A percentile compares a stretch with the other conserved stretches of the same genome.
Evolutionary conservation across 179 eudicot species (phyloP).

Genomic region (Silene noctiflora): DNA sequence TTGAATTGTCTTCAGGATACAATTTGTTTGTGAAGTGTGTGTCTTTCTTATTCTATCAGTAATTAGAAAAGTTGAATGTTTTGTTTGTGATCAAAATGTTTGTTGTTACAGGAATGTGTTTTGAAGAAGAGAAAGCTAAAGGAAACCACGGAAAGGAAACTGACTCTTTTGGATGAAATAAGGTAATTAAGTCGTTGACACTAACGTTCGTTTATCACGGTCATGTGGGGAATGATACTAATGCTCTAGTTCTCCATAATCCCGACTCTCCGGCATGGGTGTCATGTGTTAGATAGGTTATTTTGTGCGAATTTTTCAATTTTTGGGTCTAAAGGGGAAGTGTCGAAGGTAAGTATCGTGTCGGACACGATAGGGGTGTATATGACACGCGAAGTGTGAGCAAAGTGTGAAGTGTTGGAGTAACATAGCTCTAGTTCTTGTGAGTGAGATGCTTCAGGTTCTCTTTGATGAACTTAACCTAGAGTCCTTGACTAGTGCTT

Average conservation of each 20-base stretch:
- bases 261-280: too few species aligned
- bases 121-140: slow-evolving; percentile 37
- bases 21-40: slow-evolving; percentile 3
- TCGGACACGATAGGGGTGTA: too few species aligned
- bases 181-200: slow-evolving; percentile 20
- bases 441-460: background rate
- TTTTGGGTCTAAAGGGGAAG: too few species aligned
- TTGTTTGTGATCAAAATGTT: slow-evolving; percentile 5
- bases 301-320: too few species aligned
- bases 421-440: background rate
- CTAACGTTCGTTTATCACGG: background rate
- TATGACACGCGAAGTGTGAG: too few species aligned
- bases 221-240: background rate
- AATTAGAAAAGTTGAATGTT: background rate
- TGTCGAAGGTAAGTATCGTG: too few species aligned
- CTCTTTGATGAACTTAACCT: background rate
- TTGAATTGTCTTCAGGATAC: background rate
- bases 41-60: background rate
- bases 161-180: slow-evolving; percentile 32
- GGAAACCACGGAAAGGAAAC: slow-evolving; percentile 34
- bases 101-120: slow-evolving; percentile 33
- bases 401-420: too few species aligned
- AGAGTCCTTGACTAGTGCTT: background rate
- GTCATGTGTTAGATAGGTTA: too few species aligned
- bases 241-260: background rate